Conservation (phyloP, 805 yeast species). For the Tetrapisispora nanseiensis region DNA sequence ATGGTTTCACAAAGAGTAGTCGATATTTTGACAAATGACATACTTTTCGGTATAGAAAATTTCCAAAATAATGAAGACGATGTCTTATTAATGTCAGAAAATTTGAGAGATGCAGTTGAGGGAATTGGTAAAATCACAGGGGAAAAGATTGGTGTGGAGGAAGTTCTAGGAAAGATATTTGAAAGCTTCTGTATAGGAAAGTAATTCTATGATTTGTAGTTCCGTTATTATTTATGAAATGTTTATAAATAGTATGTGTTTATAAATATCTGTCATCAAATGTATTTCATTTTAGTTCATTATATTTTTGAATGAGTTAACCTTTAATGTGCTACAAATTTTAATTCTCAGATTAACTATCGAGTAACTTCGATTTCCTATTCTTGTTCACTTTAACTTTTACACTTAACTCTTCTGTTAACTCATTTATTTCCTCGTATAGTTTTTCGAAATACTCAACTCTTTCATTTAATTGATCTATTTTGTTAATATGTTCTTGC, state of each 20-base stretch:
- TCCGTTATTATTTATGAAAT: no score
- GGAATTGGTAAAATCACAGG: constrained; percentile 94
- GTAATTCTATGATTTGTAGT: no score
- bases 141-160: constrained; percentile 79
- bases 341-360: not conserved
- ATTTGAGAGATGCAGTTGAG: constrained; percentile 59
- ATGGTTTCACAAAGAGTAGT: constrained; percentile 65
- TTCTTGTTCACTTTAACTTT: constrained; percentile 27
- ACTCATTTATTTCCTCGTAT: constrained; percentile 49
- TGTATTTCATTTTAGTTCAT: no score
- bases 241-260: no score
- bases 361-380: constrained; percentile 8
- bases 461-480: constrained; percentile 28
- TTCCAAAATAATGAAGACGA: constrained; percentile 49
- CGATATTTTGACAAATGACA: constrained; percentile 68
- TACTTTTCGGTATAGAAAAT: constrained; percentile 61
- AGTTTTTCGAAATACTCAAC: constrained; percentile 37
- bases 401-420: constrained; percentile 46
- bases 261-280: no score
- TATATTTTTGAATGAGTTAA: no score
- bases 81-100: constrained; percentile 72
- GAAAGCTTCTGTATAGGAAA: constrained; percentile 92
- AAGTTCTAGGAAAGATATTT: constrained; percentile 82
- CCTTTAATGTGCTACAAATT: not conserved
- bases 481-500: constrained; percentile 7